phyloP scores from a whole-genome alignment of 108 stramenopile species.

The Nitzschia palea region DNA sequence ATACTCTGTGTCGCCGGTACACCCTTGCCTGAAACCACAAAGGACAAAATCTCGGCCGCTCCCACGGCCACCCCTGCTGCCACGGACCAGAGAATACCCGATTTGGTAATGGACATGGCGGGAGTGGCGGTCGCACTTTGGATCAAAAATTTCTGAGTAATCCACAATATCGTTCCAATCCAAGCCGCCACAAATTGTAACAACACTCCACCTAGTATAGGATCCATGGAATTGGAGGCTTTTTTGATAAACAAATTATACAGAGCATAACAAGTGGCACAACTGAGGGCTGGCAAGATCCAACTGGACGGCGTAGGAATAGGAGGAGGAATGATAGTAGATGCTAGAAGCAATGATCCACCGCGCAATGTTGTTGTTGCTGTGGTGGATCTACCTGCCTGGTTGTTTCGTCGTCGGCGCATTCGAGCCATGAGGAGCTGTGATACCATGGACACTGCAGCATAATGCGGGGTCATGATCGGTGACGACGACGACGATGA shows the following conservation, averaged over 20 bases:
- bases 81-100: conserved; percentile 32
- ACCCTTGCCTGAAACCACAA: conserved; percentile 59
- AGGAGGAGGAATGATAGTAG: neutral
- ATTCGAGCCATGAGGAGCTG: neutral
- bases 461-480: conserved; percentile 1
- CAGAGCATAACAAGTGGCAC: conserved; percentile 59
- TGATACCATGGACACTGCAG: neutral
- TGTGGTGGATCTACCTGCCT: neutral
- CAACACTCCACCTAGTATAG: conserved; percentile 64
- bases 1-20: conserved; percentile 65
- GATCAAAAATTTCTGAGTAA: neutral
- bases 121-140: neutral
- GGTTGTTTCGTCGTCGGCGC: neutral
- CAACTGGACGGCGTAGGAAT: conserved; percentile 23
- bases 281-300: conserved; percentile 52
- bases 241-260: conserved; percentile 79
- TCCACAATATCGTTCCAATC: conserved; percentile 41
- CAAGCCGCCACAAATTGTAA: conserved; percentile 67
- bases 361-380: neutral
- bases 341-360: neutral
- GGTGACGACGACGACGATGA: too few relatives aligned
- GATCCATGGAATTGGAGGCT: conserved; percentile 24
- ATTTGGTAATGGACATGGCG: conserved; percentile 4
- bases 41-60: conserved; percentile 61
- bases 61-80: conserved; percentile 46